Conservation (phyloP, 140 eudicot species). For the Oenanthe javanica region DNA sequence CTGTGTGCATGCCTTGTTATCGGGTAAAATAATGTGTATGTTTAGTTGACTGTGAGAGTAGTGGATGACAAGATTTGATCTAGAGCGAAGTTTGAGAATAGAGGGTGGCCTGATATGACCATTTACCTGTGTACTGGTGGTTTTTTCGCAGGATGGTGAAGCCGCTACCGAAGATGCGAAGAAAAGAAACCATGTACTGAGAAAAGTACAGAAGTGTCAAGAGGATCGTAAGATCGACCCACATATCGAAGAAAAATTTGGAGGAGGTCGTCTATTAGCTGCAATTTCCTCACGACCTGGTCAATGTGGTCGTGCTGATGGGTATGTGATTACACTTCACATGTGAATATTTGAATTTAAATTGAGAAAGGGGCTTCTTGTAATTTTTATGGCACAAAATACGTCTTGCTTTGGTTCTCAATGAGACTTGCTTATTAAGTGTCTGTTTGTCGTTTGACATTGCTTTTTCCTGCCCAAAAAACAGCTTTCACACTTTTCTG, state of each 20-base stretch:
- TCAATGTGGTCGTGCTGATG: constrained; percentile 12
- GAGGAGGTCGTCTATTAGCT: constrained; percentile 10
- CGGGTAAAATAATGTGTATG: background rate
- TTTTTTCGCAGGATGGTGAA: constrained; percentile 8
- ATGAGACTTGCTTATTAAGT: too few species aligned
- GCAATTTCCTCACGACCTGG: constrained; percentile 11
- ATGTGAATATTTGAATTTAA: background rate
- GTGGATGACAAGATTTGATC: background rate
- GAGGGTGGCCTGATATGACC: background rate
- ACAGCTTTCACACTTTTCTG: too few species aligned
- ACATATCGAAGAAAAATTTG: constrained; percentile 9
- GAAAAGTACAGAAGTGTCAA: constrained; percentile 5
- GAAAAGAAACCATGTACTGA: constrained; percentile 5
- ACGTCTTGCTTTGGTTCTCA: too few species aligned
- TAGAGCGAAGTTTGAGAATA: background rate
- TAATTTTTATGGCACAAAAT: too few species aligned
- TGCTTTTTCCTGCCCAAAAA: too few species aligned
- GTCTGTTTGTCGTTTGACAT: too few species aligned
- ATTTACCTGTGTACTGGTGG: background rate
- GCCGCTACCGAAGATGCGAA: background rate
- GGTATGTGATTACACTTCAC: background rate
- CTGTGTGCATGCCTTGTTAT: background rate
- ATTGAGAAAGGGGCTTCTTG: background rate
- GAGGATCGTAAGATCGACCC: constrained; percentile 7
- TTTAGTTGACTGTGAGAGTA: background rate